Evolutionary conservation across 352 stramenopile genomes (phyloP).

Genomic region (Phytophthora hibernalis): DNA sequence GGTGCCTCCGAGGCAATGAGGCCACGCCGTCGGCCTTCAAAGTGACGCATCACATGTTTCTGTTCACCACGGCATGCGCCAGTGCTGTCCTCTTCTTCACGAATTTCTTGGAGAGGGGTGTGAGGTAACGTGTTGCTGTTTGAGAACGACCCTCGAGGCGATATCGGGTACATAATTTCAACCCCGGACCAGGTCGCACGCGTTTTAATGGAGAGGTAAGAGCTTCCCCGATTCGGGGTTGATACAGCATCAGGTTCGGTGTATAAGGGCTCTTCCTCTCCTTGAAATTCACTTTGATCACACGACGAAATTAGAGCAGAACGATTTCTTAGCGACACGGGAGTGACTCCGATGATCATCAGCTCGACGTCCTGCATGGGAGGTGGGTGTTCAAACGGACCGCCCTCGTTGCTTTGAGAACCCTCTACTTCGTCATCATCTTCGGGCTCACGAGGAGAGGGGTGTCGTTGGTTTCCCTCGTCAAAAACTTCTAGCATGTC

Average conservation of each 20-base stretch:
- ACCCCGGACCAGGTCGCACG: conserved; percentile 11
- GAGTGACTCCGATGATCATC: conserved; percentile 31
- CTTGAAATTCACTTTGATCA: conserved; percentile 11
- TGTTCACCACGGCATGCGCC: background rate
- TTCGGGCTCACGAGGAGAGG: conserved; percentile 19
- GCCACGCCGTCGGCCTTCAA: conserved; percentile 9
- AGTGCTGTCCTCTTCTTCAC: conserved; percentile 40
- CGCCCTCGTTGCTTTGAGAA: background rate
- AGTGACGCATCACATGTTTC: background rate
- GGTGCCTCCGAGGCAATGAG: conserved; percentile 44
- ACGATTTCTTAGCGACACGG: conserved; percentile 20
- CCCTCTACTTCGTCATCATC: conserved; percentile 19
- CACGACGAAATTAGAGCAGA: background rate
- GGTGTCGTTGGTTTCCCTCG: conserved; percentile 20
- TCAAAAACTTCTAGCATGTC: conserved; percentile 60
- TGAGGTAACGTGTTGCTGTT: conserved; percentile 13
- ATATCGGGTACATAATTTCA: conserved; percentile 8
- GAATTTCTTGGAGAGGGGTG: conserved; percentile 52
- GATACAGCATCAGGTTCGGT: conserved; percentile 14
- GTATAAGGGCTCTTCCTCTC: conserved; percentile 26
- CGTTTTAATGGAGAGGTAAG: conserved; percentile 32
- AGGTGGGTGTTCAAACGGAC: conserved; percentile 3
- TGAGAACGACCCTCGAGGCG: conserved; percentile 6
- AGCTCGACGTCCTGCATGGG: conserved; percentile 18
- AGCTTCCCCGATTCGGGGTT: conserved; percentile 8